Evolutionary conservation across 306 rosid genomes (phyloP), one percentile per base, ranked within the genome.

Genomic region (Fragaria ananassa): DNA sequence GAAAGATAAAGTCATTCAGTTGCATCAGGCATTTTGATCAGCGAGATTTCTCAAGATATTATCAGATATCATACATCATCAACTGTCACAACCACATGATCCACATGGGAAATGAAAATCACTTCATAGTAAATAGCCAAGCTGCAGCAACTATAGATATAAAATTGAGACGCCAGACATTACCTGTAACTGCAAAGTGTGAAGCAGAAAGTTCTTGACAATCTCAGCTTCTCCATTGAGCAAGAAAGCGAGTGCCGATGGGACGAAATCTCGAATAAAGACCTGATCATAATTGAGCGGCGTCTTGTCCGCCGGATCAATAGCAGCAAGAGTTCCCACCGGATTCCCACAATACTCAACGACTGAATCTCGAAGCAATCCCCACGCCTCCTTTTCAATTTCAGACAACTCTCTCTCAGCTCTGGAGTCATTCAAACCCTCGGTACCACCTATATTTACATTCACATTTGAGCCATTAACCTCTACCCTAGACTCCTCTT

Each of bases 101-200:
- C 45, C 18, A n/a, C 18, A 25, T 41, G 18, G 11, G 14, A 39
- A 73, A 73, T 57, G 56, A 73, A 21, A 41, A 23, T 41, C 57
- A 68, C 29, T 39, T 25, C 31, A 17, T 17, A 2, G 29, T 18
- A 51, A 6, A 45, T 14, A 39, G 11, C 6, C 49, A 66, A 27
- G 29, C n/a, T 25, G n/a, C n/a, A 11, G 10, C 6, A 42, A 27
- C 65, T 44, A 54, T 54, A 68, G 29, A 76, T 31, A 74, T 70
- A 70, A 9, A 13, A 37, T 61, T 9, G 37, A 68, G 60, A 69
- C 53, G 18, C 61, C 68, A 13, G 57, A 62, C 66, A 70, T 60
- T 86, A 93, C 98, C 97, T 93, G 97, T 80, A 93, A 82, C 66
- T 91, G 92, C 86, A 93, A 83, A 13, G 98, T 93, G 83, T 88